A percentile compares a stretch with the other conserved stretches of the same genome.
Conservation (phyloP, 2,329 filamentous ascomycete species). For the Magnaporthiopsis poae region DNA sequence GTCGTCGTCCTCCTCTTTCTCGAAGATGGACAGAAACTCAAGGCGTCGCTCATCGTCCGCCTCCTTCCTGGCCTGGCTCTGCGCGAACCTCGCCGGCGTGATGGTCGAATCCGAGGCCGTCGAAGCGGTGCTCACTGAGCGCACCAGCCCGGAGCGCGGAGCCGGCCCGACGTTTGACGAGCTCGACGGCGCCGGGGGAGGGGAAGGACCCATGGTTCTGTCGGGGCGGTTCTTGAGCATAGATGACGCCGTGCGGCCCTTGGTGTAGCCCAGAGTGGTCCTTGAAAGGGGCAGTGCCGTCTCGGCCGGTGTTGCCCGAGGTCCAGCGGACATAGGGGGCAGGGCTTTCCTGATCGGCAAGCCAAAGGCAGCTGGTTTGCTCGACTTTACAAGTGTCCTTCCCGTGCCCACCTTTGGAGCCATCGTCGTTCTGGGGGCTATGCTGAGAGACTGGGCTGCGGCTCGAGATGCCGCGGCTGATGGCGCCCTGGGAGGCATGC, state of each 20-base stretch:
- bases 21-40: constrained; percentile 50
- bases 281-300: constrained; percentile 59
- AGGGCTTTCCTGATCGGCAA: constrained; percentile 22
- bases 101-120: constrained; percentile 34
- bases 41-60: constrained; percentile 30
- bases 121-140: constrained; percentile 28
- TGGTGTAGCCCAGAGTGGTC: constrained; percentile 76
- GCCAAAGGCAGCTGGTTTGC: constrained; percentile 10
- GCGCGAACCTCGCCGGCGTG: constrained; percentile 35
- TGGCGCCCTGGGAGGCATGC: constrained; percentile 21
- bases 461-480: constrained; percentile 45
- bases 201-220: not conserved
- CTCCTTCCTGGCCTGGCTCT: constrained; percentile 17
- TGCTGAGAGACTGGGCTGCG: constrained; percentile 43
- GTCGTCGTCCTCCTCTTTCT: constrained; percentile 37
- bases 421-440: constrained; percentile 20
- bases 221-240: constrained; percentile 26
- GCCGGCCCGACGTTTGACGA: not conserved
- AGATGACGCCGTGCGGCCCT: constrained; percentile 53
- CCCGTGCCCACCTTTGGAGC: constrained; percentile 16
- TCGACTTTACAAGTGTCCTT: constrained; percentile 15
- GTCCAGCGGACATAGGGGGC: constrained; percentile 16
- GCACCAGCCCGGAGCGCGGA: constrained; percentile 7
- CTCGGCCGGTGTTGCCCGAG: not conserved
- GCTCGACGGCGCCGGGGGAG: not conserved